Conservation (phyloP, 169 alveolate genomes). For the Plasmodium vivax region DNA sequence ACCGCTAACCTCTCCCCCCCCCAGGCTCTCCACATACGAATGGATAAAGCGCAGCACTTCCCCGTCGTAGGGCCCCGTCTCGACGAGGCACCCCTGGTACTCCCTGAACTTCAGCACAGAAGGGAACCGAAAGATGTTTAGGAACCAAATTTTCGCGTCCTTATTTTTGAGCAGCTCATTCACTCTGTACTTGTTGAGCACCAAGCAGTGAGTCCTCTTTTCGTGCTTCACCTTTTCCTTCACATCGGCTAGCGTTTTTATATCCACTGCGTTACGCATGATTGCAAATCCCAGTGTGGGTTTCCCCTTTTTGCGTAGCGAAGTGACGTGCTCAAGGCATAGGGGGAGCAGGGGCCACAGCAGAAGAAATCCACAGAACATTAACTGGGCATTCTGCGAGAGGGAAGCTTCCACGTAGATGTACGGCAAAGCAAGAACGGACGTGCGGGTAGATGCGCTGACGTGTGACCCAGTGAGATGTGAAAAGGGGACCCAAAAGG, state of each 20-base stretch:
- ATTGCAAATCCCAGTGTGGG: conserved; percentile 2
- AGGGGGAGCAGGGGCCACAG: background rate
- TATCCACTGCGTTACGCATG: conserved; percentile 1
- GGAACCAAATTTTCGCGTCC: conserved; percentile 20
- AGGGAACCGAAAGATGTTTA: conserved; percentile 55
- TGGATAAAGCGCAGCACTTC: background rate
- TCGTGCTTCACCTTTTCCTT: conserved; percentile 35
- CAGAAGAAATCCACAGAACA: background rate
- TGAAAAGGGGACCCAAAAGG: background rate
- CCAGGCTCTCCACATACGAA: background rate
- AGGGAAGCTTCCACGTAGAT: background rate
- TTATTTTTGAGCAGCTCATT: conserved; percentile 45
- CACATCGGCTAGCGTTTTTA: conserved; percentile 34
- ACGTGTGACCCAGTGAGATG: background rate
- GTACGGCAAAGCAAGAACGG: background rate
- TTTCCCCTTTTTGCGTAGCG: conserved; percentile 13
- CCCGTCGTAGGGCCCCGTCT: background rate
- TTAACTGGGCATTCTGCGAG: background rate
- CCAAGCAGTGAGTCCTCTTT: conserved; percentile 26
- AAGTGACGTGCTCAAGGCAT: background rate
- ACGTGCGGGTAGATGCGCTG: background rate
- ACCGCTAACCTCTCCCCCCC: background rate
- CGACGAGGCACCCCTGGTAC: background rate
- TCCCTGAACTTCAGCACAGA: conserved; percentile 28
- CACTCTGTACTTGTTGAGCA: conserved; percentile 31